Evolutionary conservation across 495 filamentous ascomycete species (phyloP).

Genomic region (Neurospora sp.): DNA sequence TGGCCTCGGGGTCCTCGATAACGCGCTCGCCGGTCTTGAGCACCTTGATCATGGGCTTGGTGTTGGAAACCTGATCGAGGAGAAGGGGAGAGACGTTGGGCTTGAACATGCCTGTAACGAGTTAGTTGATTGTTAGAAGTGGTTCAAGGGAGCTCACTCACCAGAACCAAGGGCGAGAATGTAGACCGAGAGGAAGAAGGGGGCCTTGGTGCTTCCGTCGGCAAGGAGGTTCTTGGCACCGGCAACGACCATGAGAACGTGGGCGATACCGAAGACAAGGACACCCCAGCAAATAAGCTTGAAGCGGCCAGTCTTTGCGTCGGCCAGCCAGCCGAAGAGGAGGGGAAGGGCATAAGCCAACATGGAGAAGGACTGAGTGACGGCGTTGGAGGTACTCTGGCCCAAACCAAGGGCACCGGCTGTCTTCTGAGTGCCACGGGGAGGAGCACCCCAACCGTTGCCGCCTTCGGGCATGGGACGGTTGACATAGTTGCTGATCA

Average conservation of each 20-base stretch:
- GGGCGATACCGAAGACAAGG: conserved; percentile 52
- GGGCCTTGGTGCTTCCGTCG: conserved; percentile 42
- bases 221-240: conserved; percentile 50
- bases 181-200: conserved; percentile 49
- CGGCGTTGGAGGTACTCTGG: conserved; percentile 47
- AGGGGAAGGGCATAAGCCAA: conserved; percentile 50
- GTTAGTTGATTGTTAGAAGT: background rate
- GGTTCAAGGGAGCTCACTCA: conserved; percentile 29
- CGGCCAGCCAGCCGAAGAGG: conserved; percentile 47
- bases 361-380: conserved; percentile 51
- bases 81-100: conserved; percentile 54
- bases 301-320: conserved; percentile 49
- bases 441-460: conserved; percentile 52
- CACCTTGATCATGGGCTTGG: conserved; percentile 33
- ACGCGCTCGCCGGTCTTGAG: conserved; percentile 41
- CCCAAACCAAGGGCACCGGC: conserved; percentile 52
- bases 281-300: conserved; percentile 54
- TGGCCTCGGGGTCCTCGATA: conserved; percentile 49
- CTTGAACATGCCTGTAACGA: conserved; percentile 44
- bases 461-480: conserved; percentile 45
- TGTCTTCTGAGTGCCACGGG: conserved; percentile 41
- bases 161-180: conserved; percentile 55
- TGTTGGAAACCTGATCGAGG: conserved; percentile 47
- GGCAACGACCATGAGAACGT: conserved; percentile 52
- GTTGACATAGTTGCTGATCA: conserved; percentile 52